Evolutionary conservation across 2,329 filamentous ascomycete species (phyloP), one percentile per base, ranked within the genome.

Genomic region (Fonsecaea multimorphosa): DNA sequence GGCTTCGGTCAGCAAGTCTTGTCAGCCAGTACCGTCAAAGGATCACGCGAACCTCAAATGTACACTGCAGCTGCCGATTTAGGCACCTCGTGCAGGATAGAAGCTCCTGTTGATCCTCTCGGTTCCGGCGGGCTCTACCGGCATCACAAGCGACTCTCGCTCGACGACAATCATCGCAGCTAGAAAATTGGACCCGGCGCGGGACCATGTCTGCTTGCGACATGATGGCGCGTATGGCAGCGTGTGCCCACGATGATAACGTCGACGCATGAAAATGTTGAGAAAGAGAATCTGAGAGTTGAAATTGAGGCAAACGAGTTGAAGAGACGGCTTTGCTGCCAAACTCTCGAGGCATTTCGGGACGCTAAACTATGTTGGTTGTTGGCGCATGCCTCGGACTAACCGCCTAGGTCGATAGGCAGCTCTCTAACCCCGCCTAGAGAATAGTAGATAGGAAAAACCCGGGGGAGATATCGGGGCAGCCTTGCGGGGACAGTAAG

Each of bases 101-200:
- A 62, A 65, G 64, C 68, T 68, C 61, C 68, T 68, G 58, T 54
- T 65, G 60, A 65, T 71, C 60, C 61, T 61, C 53, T 64, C 52
- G 61, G 58, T 55, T 67, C 61, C 40, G 71, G 55, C 59, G 67
- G 61, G 68, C 69, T 67, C 56, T 62, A 19, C 71, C 63, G 32
- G 75, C 74, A 61, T 77, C 74, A 60, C 76, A 77, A 14, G 71
- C 71, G 49, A 76, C 74, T 2, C 75, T 71, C 27, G 74, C 73
- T 27, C 70, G 70, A 31, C 76, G 75, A 55, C 75, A 76, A 19
- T 71, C 70, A 67, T 77, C 76, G 57, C 76, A 77, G 59, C 75
- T 76, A 11, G 75, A 77, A 58, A 75, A 77, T 52, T 77, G 76
- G 29, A 68, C 74, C 31, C 75, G 73, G 19, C 73, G 73, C 11